phyloP scores from a whole-genome alignment of 768 basidiomycete species.

The Boletus rex-veris region DNA sequence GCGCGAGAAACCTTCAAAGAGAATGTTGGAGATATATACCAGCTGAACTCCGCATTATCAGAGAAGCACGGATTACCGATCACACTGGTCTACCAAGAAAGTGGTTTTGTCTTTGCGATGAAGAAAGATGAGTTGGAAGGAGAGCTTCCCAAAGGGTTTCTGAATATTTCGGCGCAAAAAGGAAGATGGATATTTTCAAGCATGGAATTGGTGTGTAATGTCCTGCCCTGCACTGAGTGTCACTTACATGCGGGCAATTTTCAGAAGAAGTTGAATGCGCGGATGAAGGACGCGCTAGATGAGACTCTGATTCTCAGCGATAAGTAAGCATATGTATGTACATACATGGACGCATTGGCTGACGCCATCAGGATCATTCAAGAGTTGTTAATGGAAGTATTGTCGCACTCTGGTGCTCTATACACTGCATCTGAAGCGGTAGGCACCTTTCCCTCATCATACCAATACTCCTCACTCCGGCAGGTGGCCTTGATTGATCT shows the following conservation, averaged over 20 bases:
- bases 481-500: constrained; percentile 89
- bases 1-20: constrained; percentile 94
- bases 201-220: constrained; percentile 66
- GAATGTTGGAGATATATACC: constrained; percentile 83
- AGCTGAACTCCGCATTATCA: constrained; percentile 55
- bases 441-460: neutral
- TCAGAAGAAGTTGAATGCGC: constrained; percentile 83
- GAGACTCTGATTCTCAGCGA: constrained; percentile 86
- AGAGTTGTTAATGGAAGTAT: constrained; percentile 67
- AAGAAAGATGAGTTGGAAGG: constrained; percentile 54
- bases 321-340: constrained; percentile 41
- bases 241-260: neutral
- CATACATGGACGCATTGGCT: neutral
- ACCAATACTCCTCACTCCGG: neutral
- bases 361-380: constrained; percentile 61
- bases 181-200: constrained; percentile 75
- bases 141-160: constrained; percentile 64
- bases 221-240: neutral
- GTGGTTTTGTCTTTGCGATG: constrained; percentile 68
- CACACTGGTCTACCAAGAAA: constrained; percentile 65
- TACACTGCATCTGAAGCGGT: constrained; percentile 93
- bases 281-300: constrained; percentile 89
- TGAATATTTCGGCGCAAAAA: constrained; percentile 63
- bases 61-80: constrained; percentile 65
- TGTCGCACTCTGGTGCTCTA: constrained; percentile 71